Evolutionary conservation across 2,329 filamentous ascomycete species (phyloP).

Genomic region (Talaromyces sp.): DNA sequence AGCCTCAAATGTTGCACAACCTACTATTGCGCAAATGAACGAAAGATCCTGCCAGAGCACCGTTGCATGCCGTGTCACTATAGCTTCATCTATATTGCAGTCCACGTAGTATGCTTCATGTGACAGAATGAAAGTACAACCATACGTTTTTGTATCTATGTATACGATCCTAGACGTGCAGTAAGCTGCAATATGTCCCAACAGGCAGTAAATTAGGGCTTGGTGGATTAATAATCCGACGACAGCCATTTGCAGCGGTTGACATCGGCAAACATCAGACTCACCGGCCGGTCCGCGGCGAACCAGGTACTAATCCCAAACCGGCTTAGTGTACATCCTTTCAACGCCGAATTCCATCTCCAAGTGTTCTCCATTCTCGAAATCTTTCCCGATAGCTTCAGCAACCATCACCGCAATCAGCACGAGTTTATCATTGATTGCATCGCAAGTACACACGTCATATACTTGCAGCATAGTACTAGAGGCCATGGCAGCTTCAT

Average conservation of each 20-base stretch:
- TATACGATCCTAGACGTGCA: not conserved
- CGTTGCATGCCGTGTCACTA: not conserved
- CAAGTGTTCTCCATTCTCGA: slow-evolving; percentile 1
- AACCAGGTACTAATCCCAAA: slow-evolving; percentile 4
- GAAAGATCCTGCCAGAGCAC: not conserved
- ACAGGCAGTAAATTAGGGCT: not conserved
- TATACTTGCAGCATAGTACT: not conserved
- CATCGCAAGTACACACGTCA: not conserved
- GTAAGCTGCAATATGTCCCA: not conserved
- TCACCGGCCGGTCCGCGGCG: slow-evolving; percentile 15
- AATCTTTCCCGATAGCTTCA: slow-evolving; percentile 6
- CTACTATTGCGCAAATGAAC: not conserved
- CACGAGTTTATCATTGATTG: not conserved
- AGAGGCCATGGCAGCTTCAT: slow-evolving; percentile 27
- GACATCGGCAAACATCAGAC: slow-evolving; percentile 2
- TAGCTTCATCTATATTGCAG: not conserved
- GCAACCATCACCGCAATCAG: not conserved
- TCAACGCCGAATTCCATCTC: slow-evolving; percentile 7
- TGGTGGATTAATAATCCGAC: slow-evolving; percentile 55
- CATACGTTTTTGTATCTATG: not conserved
- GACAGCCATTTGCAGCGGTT: slow-evolving; percentile 13
- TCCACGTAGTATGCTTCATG: not conserved
- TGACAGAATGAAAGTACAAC: not conserved
- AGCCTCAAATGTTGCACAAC: not conserved
- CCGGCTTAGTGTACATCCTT: not conserved